Evolutionary conservation across 257 asterid genomes (phyloP).

Genomic region (Marsdenia floribunda): DNA sequence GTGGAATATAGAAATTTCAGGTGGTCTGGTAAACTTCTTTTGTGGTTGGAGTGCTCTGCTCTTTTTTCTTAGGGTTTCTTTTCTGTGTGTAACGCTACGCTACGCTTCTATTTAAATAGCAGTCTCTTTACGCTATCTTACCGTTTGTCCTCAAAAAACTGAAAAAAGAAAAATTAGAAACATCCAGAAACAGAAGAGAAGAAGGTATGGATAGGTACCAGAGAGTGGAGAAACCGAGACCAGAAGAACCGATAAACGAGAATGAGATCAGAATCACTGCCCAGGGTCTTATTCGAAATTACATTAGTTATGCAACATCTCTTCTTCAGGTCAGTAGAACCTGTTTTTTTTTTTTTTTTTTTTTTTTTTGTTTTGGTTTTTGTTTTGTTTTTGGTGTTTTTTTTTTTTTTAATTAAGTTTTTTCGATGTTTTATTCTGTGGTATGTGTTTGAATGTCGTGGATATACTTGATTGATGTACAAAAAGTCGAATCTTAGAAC

Average conservation of each 20-base stretch:
- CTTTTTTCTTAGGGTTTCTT: conserved; percentile 11
- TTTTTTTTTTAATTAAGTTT: background rate
- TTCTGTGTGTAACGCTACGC: background rate
- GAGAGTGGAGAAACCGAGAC: conserved; percentile 48
- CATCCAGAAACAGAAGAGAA: conserved; percentile 10
- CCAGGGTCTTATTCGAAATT: conserved; percentile 54
- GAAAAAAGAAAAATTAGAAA: conserved; percentile 2
- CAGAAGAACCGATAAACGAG: conserved; percentile 44
- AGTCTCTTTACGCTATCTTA: background rate
- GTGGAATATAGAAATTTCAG: too few species aligned
- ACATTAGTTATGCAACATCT: conserved; percentile 49
- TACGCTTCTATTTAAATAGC: background rate
- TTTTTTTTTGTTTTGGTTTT: background rate
- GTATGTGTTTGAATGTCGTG: conserved; percentile 6
- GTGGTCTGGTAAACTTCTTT: too few species aligned
- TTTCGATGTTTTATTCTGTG: background rate
- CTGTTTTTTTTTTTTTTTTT: background rate
- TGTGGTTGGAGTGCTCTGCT: background rate
- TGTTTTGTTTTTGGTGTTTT: too few species aligned
- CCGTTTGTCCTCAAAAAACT: conserved; percentile 16
- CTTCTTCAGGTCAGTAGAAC: conserved; percentile 39
- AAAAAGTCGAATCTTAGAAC: conserved; percentile 5
- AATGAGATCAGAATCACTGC: conserved; percentile 64
- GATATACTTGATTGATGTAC: background rate
- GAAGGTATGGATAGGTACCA: conserved; percentile 50